Evolutionary conservation across 2,329 filamentous ascomycete species (phyloP).

Genomic region (Pseudogymnoascus sp.): DNA sequence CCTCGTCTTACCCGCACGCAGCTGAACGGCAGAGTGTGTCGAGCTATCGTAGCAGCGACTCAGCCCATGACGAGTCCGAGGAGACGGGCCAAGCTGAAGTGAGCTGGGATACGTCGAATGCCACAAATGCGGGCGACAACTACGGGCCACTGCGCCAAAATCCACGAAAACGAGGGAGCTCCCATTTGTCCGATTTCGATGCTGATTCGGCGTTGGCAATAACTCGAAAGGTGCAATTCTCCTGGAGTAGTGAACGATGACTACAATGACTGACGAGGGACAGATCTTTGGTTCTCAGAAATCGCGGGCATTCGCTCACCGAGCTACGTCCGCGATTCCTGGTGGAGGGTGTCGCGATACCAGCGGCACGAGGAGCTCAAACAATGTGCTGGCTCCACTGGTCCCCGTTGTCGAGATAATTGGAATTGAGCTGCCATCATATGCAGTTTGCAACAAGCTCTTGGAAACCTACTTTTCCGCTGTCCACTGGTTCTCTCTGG

Average conservation of each 20-base stretch:
- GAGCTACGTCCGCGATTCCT: conserved; percentile 31
- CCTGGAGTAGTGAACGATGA: not conserved
- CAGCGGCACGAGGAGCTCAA: conserved; percentile 15
- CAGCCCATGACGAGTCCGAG: not conserved
- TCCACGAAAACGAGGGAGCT: not conserved
- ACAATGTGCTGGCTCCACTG: conserved; percentile 21
- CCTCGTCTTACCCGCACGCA: not conserved
- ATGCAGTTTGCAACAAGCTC: conserved; percentile 26
- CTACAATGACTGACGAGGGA: not conserved
- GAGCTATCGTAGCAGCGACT: not conserved
- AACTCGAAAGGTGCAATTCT: conserved; percentile 22
- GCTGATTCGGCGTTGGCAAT: conserved; percentile 32
- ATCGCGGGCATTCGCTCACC: conserved; percentile 23
- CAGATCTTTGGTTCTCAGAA: conserved; percentile 25
- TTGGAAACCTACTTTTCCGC: conserved; percentile 35
- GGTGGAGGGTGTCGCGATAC: conserved; percentile 22
- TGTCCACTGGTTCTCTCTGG: conserved; percentile 39
- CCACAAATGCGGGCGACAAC: not conserved
- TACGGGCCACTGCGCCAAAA: not conserved
- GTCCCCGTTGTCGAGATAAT: conserved; percentile 17
- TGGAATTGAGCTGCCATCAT: conserved; percentile 25
- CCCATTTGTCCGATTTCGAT: conserved; percentile 16
- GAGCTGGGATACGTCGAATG: not conserved
- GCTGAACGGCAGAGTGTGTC: not conserved
- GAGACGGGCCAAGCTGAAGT: not conserved